These are phyloP conservation scores for Anacardium occidentale DNA, from an alignment of 345 rosid genomes.

Conservation along the genomic window DNA sequence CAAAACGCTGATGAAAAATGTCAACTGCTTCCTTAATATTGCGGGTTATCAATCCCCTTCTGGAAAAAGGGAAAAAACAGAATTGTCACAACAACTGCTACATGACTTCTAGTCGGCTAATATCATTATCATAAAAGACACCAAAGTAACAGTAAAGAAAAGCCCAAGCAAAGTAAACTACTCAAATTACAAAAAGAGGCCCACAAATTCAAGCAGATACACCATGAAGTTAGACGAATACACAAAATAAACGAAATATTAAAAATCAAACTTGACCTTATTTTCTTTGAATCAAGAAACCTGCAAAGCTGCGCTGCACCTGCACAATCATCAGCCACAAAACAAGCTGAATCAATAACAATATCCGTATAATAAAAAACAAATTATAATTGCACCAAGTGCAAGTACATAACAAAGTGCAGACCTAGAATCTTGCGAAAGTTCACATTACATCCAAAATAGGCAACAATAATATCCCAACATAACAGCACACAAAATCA, in stretches of 20 bases:
- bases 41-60: constrained; percentile 91
- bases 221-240: neutral
- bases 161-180: neutral
- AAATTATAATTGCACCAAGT: neutral
- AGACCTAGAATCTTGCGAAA: neutral
- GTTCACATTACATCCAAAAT: constrained; percentile 25
- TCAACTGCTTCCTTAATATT: constrained; percentile 82
- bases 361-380: neutral
- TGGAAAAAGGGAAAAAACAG: constrained; percentile 26
- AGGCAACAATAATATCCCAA: neutral
- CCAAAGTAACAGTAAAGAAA: neutral
- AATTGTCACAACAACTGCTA: neutral
- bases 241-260: constrained; percentile 1
- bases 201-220: neutral
- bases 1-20: constrained; percentile 72
- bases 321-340: constrained; percentile 33
- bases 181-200: neutral
- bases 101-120: neutral
- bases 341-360: neutral
- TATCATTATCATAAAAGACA: neutral
- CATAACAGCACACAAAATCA: too few relatives aligned
- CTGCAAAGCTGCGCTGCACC: constrained; percentile 77
- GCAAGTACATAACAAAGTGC: neutral
- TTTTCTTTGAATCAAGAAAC: constrained; percentile 81
- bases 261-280: constrained; percentile 52